phyloP scores from a whole-genome alignment of 352 stramenopile genomes.

The Phytophthora europaea region DNA sequence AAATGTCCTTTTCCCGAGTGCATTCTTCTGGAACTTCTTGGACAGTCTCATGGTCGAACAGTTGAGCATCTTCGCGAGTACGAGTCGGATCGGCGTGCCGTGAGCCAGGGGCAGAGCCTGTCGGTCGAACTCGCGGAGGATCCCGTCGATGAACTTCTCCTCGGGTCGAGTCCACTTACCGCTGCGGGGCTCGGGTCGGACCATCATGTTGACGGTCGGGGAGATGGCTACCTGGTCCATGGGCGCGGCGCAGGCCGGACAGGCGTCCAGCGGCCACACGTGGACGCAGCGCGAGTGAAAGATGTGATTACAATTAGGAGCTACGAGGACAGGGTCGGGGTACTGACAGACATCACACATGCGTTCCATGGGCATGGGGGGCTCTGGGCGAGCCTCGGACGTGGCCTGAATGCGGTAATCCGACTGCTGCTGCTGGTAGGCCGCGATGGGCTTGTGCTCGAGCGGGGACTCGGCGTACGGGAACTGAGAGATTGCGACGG shows the following conservation, averaged over 20 bases:
- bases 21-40: slow-evolving; percentile 93
- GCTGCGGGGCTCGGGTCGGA: slow-evolving; percentile 71
- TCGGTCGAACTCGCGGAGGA: slow-evolving; percentile 86
- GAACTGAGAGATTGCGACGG: slow-evolving; percentile 45
- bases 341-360: slow-evolving; percentile 85
- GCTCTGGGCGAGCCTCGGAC: slow-evolving; percentile 2
- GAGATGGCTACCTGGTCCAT: slow-evolving; percentile 71
- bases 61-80: slow-evolving; percentile 89
- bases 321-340: slow-evolving; percentile 80
- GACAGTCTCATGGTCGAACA: slow-evolving; percentile 91
- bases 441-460: slow-evolving; percentile 45
- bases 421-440: slow-evolving; percentile 26
- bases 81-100: slow-evolving; percentile 84
- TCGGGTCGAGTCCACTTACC: slow-evolving; percentile 89
- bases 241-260: slow-evolving; percentile 67
- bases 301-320: slow-evolving; percentile 76
- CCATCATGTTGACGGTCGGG: slow-evolving; percentile 78
- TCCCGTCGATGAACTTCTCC: slow-evolving; percentile 88
- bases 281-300: slow-evolving; percentile 90
- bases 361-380: slow-evolving; percentile 32
- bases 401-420: slow-evolving; percentile 35
- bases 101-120: slow-evolving; percentile 81
- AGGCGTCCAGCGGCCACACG: slow-evolving; percentile 76
- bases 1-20: slow-evolving; percentile 88
- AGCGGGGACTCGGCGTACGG: slow-evolving; percentile 40